Evolutionary conservation across 2,329 filamentous ascomycete genomes (phyloP).

Genomic region (Rhynchosporium secalis): DNA sequence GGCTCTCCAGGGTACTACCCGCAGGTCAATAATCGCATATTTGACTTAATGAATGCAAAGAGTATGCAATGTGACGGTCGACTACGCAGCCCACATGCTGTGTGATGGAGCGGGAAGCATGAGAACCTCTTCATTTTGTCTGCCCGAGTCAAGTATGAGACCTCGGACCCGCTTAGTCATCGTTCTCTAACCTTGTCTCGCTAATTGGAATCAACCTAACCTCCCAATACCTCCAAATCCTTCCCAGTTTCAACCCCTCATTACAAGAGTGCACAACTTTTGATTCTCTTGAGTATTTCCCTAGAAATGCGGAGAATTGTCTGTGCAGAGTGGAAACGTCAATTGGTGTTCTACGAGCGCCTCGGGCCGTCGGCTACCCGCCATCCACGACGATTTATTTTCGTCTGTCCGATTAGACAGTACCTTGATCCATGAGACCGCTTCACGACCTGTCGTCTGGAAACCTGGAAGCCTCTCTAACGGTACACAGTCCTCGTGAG

Average conservation of each 20-base stretch:
- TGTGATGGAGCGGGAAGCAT: background rate
- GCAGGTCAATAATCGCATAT: background rate
- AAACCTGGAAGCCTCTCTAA: slow-evolving; percentile 2
- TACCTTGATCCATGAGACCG: background rate
- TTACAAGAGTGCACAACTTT: slow-evolving; percentile 9
- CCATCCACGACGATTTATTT: background rate
- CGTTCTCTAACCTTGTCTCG: background rate
- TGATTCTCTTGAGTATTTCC: background rate
- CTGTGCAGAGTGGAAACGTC: background rate
- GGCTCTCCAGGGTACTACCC: too few relatives aligned
- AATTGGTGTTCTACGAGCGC: background rate
- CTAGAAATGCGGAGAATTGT: background rate
- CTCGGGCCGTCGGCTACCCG: slow-evolving; percentile 5
- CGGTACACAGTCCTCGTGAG: slow-evolving; percentile 11
- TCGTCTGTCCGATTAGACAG: background rate
- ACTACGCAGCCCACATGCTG: background rate
- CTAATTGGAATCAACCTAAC: background rate
- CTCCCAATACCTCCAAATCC: background rate
- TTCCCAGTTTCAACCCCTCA: background rate
- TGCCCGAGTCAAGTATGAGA: too few relatives aligned
- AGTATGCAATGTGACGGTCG: background rate
- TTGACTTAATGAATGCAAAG: background rate
- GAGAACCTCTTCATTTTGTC: background rate
- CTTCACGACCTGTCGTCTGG: slow-evolving; percentile 15
- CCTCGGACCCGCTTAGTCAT: background rate